Evolutionary conservation across 1,284 basidiomycete species (phyloP).

Genomic region (Uromyces viciae-fabae): DNA sequence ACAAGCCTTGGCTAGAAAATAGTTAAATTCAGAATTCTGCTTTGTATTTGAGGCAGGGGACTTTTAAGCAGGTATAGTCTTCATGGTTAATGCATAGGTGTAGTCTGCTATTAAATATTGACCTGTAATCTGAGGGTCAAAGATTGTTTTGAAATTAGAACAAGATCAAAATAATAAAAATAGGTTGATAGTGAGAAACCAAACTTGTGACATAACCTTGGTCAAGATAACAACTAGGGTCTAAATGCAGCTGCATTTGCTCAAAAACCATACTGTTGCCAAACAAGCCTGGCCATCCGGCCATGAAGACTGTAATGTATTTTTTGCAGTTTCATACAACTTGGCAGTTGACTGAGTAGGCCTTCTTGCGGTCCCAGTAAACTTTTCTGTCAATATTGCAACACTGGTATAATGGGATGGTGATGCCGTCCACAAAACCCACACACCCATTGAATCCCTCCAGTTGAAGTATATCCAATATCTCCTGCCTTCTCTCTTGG

Average conservation of each 20-base stretch:
- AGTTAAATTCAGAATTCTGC: constrained; percentile 7
- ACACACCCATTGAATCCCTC: constrained; percentile 5
- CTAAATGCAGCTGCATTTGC: not conserved
- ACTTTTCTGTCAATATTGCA: not conserved
- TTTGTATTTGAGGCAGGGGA: not conserved
- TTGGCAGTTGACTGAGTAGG: constrained; percentile 16
- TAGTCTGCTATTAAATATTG: constrained; percentile 1
- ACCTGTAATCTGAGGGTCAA: not conserved
- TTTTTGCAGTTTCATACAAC: constrained; percentile 10
- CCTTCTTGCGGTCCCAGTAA: constrained; percentile 6
- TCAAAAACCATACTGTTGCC: not conserved
- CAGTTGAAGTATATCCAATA: too few relatives aligned
- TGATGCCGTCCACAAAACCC: not conserved
- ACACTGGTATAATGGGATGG: not conserved
- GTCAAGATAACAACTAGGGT: not conserved
- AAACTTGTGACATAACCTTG: too few relatives aligned
- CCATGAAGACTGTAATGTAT: not conserved
- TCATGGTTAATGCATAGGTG: not conserved
- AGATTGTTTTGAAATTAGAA: not conserved
- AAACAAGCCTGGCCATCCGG: constrained; percentile 14
- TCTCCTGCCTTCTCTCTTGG: not conserved
- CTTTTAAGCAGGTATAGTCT: constrained; percentile 4
- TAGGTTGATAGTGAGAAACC: too few relatives aligned
- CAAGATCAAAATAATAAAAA: not conserved
- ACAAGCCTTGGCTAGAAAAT: not conserved